phyloP scores from a whole-genome alignment of 2,329 filamentous ascomycete genomes.

The Aureobasidium sp. region DNA sequence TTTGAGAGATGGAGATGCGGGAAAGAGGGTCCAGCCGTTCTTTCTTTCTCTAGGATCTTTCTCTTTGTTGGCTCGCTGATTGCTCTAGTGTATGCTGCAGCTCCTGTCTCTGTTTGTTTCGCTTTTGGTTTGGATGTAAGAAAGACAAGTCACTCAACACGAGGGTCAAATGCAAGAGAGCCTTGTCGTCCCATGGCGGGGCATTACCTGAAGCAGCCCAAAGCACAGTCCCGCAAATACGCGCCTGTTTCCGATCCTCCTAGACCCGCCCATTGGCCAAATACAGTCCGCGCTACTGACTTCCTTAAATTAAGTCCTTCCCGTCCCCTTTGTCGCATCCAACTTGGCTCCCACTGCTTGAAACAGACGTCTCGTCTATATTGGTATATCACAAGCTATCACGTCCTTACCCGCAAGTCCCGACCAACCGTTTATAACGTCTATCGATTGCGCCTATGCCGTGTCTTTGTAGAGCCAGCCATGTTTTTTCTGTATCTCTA shows the following conservation, averaged over 20 bases:
- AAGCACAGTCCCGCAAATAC: slow-evolving; percentile 14
- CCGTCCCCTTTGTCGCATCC: slow-evolving; percentile 10
- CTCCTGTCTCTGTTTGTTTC: background rate
- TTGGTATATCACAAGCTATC: background rate
- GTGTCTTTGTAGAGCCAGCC: background rate
- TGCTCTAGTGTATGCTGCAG: background rate
- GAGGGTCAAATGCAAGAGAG: background rate
- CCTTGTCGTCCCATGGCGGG: slow-evolving; percentile 3
- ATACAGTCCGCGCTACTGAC: background rate
- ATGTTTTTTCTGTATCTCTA: background rate
- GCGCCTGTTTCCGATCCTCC: slow-evolving; percentile 10
- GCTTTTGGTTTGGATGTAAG: background rate
- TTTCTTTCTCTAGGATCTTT: background rate
- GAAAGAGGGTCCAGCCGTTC: slow-evolving; percentile 15
- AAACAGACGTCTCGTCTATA: slow-evolving; percentile 12
- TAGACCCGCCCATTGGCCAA: slow-evolving; percentile 6
- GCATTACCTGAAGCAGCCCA: slow-evolving; percentile 7
- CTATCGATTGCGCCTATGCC: background rate
- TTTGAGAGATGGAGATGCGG: background rate
- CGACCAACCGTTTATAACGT: slow-evolving; percentile 7
- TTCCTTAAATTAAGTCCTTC: background rate
- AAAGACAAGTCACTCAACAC: background rate
- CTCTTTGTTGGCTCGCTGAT: background rate
- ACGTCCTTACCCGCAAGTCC: background rate
- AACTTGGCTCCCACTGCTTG: background rate